These are phyloP conservation scores for Chondrus crispus DNA, from an alignment of 23 red algal species.

Conservation along the genomic window DNA sequence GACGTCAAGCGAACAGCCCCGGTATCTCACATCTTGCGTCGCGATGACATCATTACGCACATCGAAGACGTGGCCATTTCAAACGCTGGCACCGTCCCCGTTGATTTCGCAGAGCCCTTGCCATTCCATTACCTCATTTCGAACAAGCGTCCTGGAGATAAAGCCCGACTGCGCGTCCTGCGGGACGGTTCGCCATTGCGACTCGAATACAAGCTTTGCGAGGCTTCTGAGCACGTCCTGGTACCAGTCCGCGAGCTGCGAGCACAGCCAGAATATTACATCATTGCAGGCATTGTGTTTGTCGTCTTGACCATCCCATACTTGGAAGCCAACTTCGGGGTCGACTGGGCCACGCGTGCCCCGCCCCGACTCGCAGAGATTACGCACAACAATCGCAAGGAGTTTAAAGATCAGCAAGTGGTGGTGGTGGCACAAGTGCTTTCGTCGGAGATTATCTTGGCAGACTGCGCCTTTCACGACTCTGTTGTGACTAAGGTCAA, in stretches of 20 bases:
- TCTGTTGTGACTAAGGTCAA: constrained; percentile 71
- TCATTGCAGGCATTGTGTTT: constrained; percentile 90
- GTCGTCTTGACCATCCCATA: constrained; percentile 88
- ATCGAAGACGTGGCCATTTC: constrained; percentile 79
- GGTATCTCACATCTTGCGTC: constrained; percentile 49
- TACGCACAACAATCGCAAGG: constrained; percentile 47
- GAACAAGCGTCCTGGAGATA: constrained; percentile 77
- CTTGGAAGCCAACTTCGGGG: constrained; percentile 83
- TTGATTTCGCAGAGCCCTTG: constrained; percentile 78
- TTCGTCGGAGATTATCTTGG: constrained; percentile 77
- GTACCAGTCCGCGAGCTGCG: constrained; percentile 52
- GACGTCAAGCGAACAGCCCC: constrained; percentile 47
- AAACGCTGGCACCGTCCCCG: constrained; percentile 88
- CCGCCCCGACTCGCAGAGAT: constrained; percentile 73
- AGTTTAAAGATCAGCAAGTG: constrained; percentile 74
- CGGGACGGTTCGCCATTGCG: constrained; percentile 50
- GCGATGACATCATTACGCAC: constrained; percentile 77
- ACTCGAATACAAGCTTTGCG: constrained; percentile 30
- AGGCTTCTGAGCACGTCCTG: constrained; percentile 60
- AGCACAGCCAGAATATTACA: constrained; percentile 75
- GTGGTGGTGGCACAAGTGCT: constrained; percentile 93
- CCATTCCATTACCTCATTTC: constrained; percentile 81
- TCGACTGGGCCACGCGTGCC: constrained; percentile 62
- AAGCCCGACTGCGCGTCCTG: constrained; percentile 55
- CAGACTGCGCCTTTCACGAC: constrained; percentile 72